These are phyloP conservation scores for Melaleuca quinquenervia DNA, from an alignment of 345 rosid genomes.

Conservation along the genomic window DNA sequence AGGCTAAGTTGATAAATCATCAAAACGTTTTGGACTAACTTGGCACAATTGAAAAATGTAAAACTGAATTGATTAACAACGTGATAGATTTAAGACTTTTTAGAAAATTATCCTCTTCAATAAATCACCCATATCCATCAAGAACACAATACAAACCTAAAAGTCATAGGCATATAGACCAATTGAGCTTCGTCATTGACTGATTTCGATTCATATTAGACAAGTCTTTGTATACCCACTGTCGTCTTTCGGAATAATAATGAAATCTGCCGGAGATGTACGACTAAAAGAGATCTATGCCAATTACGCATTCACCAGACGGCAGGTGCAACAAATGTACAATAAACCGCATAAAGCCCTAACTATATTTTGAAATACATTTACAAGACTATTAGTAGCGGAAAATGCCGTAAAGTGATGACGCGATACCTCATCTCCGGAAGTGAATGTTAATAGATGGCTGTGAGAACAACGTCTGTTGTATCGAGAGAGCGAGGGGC, in stretches of 20 bases:
- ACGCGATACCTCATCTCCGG: conserved; percentile 35
- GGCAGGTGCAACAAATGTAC: neutral
- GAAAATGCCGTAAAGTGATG: neutral
- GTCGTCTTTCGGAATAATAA: neutral
- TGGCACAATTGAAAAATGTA: no score
- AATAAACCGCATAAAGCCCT: neutral
- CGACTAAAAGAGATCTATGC: neutral
- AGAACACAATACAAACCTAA: neutral
- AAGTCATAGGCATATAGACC: neutral
- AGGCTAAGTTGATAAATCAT: no score
- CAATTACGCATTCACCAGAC: neutral
- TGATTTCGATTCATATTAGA: neutral
- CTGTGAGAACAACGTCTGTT: conserved; percentile 60
- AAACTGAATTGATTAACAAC: no score
- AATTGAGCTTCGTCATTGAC: neutral
- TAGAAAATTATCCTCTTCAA: no score
- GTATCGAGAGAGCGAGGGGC: conserved; percentile 83
- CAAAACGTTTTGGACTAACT: no score
- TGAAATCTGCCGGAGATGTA: neutral
- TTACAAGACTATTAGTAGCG: neutral
- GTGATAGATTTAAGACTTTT: no score
- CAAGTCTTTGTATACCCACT: neutral
- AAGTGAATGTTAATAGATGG: conserved; percentile 85
- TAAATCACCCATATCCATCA: neutral
- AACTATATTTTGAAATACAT: neutral